Conservation (phyloP, 768 basidiomycete genomes). For the Mycena crocata region DNA sequence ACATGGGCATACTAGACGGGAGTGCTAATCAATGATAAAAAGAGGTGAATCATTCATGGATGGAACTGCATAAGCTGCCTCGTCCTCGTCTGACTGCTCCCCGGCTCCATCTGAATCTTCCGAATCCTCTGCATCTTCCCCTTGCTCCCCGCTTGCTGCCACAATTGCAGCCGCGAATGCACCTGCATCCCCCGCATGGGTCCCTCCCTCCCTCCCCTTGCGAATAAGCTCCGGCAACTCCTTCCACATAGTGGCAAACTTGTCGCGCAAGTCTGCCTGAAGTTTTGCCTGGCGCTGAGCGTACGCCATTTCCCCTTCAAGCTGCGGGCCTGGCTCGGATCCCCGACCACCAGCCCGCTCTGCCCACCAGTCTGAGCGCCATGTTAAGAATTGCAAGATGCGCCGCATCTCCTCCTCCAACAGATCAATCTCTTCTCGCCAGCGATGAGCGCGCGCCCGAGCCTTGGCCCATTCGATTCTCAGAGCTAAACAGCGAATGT, state of each 20-base stretch:
- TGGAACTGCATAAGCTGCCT: not conserved
- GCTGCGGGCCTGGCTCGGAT: not conserved
- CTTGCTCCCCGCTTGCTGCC: not conserved
- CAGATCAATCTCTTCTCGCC: slow-evolving; percentile 38
- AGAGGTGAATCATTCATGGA: not conserved
- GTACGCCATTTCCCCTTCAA: slow-evolving; percentile 22
- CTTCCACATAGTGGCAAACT: not conserved
- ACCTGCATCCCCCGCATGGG: not conserved
- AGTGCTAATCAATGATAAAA: not conserved
- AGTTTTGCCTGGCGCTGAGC: slow-evolving; percentile 21
- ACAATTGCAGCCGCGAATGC: not conserved
- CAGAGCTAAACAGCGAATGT: slow-evolving; percentile 2
- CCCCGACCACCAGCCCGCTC: not conserved
- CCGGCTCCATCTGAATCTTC: too few species aligned
- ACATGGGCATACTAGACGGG: too few species aligned
- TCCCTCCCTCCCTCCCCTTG: not conserved
- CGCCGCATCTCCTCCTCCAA: slow-evolving; percentile 44
- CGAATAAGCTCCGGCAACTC: not conserved
- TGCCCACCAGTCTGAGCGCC: slow-evolving; percentile 27
- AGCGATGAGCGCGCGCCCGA: slow-evolving; percentile 32
- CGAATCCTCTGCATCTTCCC: not conserved
- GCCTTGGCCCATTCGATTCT: slow-evolving; percentile 40
- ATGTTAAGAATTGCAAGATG: slow-evolving; percentile 30
- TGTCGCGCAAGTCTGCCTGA: not conserved
- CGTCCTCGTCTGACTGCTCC: not conserved